A percentile compares a stretch with the other conserved stretches of the same genome.
These are phyloP conservation scores for Xylaria sp. DNA, from an alignment of 495 filamentous ascomycete genomes.

Conservation along the genomic window DNA sequence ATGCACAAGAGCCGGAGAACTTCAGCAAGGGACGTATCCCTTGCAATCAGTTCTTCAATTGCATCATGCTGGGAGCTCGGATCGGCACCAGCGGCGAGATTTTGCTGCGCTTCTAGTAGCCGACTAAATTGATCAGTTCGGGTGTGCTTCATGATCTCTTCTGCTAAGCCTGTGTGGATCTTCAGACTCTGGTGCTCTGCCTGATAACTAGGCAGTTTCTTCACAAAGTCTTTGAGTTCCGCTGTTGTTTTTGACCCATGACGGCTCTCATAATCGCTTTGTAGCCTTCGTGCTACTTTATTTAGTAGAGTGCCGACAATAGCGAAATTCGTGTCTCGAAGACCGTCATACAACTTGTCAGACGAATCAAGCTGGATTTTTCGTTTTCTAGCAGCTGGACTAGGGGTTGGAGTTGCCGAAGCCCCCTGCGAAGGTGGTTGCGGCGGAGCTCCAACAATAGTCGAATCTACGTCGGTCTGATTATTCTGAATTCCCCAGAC, in stretches of 20 bases:
- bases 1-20: conserved; percentile 87
- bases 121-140: conserved; percentile 86
- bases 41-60: conserved; percentile 91
- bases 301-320: conserved; percentile 89
- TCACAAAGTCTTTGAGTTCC: conserved; percentile 91
- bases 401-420: conserved; percentile 43
- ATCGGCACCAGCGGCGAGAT: conserved; percentile 89
- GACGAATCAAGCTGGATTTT: conserved; percentile 90
- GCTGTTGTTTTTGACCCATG: conserved; percentile 86
- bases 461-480: conserved; percentile 91
- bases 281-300: conserved; percentile 86
- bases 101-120: conserved; percentile 92
- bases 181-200: conserved; percentile 91
- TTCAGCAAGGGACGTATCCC: conserved; percentile 76
- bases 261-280: conserved; percentile 87
- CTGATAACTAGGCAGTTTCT: conserved; percentile 89
- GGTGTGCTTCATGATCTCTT: conserved; percentile 94
- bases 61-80: conserved; percentile 85
- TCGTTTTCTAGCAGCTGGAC: conserved; percentile 67
- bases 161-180: conserved; percentile 87
- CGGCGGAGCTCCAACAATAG: conserved; percentile 78
- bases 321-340: conserved; percentile 94
- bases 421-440: conserved; percentile 63
- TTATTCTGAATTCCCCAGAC: conserved; percentile 87
- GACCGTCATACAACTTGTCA: conserved; percentile 86